These are phyloP conservation scores for Didymella arachidicola DNA, from an alignment of 2,329 filamentous ascomycete species.

Conservation along the genomic window DNA sequence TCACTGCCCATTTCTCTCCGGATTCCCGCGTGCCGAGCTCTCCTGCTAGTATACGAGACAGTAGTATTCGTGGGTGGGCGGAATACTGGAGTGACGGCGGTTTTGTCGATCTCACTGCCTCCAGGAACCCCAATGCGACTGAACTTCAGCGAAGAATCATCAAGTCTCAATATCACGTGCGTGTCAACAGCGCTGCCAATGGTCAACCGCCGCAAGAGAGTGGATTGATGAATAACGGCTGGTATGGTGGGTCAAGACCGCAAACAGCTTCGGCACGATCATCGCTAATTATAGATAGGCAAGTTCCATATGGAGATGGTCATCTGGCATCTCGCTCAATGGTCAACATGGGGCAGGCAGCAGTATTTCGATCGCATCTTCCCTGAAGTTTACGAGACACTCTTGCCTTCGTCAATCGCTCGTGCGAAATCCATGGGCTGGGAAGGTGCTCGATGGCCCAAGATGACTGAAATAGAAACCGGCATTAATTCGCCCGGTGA, in stretches of 20 bases:
- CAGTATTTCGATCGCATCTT: slow-evolving; percentile 55
- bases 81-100: slow-evolving; percentile 59
- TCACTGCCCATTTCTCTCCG: slow-evolving; percentile 37
- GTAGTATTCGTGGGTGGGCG: slow-evolving; percentile 55
- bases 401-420: slow-evolving; percentile 49
- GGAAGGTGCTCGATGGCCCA: slow-evolving; percentile 56
- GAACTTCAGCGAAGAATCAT: slow-evolving; percentile 61
- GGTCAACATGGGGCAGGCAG: slow-evolving; percentile 58
- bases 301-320: slow-evolving; percentile 64
- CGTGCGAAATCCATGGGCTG: slow-evolving; percentile 50
- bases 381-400: slow-evolving; percentile 56
- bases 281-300: slow-evolving; percentile 17
- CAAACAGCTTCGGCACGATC: background rate
- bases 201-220: slow-evolving; percentile 57
- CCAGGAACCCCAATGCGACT: slow-evolving; percentile 52
- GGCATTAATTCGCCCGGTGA: slow-evolving; percentile 64
- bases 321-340: slow-evolving; percentile 61
- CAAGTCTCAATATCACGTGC: slow-evolving; percentile 61
- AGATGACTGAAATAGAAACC: slow-evolving; percentile 63
- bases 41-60: slow-evolving; percentile 33
- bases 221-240: slow-evolving; percentile 61
- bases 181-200: slow-evolving; percentile 60
- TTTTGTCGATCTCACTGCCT: slow-evolving; percentile 59
- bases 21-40: slow-evolving; percentile 34
- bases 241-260: slow-evolving; percentile 56